phyloP scores from a whole-genome alignment of 2,329 filamentous ascomycete species.

The Fusarium sp. region DNA sequence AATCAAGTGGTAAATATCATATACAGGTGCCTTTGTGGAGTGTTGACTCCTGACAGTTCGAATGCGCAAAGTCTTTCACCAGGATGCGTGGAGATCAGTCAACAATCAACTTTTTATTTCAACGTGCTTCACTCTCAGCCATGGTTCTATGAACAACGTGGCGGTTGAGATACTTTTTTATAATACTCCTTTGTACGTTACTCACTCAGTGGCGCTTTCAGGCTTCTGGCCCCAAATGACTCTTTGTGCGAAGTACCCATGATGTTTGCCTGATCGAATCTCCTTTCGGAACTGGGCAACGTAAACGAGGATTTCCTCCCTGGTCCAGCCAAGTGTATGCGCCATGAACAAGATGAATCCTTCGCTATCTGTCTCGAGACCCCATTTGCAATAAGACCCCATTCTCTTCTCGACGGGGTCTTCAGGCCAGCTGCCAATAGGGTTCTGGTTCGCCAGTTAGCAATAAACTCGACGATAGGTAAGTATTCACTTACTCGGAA shows the following conservation, averaged over 20 bases:
- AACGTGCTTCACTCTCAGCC: no score
- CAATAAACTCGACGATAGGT: not conserved
- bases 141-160: no score
- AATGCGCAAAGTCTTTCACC: no score
- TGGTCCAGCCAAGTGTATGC: slow-evolving; percentile 55
- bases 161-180: no score
- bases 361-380: slow-evolving; percentile 56
- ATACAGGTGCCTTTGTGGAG: no score
- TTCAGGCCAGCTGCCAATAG: slow-evolving; percentile 38
- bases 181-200: no score
- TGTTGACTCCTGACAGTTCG: no score
- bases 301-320: slow-evolving; percentile 54
- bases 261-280: slow-evolving; percentile 48
- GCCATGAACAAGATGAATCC: slow-evolving; percentile 56
- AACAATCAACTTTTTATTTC: no score
- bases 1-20: no score
- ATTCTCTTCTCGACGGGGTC: slow-evolving; percentile 39
- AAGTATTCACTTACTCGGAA: slow-evolving; percentile 28
- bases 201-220: not conserved
- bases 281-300: slow-evolving; percentile 54
- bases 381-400: slow-evolving; percentile 51
- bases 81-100: no score
- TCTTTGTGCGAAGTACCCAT: slow-evolving; percentile 52
- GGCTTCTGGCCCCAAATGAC: slow-evolving; percentile 57
- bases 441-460: slow-evolving; percentile 27